Evolutionary conservation across 169 alveolate genomes (phyloP).

Genomic region (Eimeria maxima): DNA sequence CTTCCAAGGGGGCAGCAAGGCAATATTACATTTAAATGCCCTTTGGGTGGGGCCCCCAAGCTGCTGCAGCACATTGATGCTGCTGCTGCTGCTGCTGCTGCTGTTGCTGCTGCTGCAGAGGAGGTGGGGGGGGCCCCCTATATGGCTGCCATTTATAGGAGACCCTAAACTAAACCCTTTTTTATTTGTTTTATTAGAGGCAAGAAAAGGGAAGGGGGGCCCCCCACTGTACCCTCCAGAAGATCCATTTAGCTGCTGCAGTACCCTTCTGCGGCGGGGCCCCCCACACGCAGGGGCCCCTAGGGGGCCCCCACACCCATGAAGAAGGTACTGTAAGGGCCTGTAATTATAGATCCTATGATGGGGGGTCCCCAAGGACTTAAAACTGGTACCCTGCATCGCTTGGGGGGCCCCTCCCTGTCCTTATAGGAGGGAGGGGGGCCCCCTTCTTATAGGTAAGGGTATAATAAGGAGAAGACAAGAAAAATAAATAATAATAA

Average conservation of each 20-base stretch:
- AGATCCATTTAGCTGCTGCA: not conserved
- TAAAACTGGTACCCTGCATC: not conserved
- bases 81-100: not conserved
- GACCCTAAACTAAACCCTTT: not conserved
- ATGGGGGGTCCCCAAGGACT: conserved; percentile 9
- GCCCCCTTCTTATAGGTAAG: not conserved
- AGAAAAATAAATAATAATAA: not conserved
- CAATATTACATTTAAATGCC: not conserved
- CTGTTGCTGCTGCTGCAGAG: not conserved
- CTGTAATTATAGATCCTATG: not conserved
- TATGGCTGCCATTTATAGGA: too few species aligned
- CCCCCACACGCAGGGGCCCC: not conserved
- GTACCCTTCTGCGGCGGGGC: conserved; percentile 17
- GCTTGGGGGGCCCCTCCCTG: not conserved
- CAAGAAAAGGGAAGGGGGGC: not conserved
- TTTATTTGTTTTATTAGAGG: not conserved
- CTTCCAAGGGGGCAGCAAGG: conserved; percentile 31
- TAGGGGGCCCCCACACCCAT: not conserved
- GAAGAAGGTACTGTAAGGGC: not conserved
- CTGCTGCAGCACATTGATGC: not conserved
- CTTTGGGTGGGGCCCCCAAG: not conserved
- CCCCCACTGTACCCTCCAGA: not conserved
- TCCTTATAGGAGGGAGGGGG: too few species aligned
- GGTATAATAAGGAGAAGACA: not conserved
- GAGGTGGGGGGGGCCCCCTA: not conserved